Evolutionary conservation across 352 stramenopile species (phyloP), one percentile per base, ranked within the genome.

Genomic region (Phytophthora citrophthora): DNA sequence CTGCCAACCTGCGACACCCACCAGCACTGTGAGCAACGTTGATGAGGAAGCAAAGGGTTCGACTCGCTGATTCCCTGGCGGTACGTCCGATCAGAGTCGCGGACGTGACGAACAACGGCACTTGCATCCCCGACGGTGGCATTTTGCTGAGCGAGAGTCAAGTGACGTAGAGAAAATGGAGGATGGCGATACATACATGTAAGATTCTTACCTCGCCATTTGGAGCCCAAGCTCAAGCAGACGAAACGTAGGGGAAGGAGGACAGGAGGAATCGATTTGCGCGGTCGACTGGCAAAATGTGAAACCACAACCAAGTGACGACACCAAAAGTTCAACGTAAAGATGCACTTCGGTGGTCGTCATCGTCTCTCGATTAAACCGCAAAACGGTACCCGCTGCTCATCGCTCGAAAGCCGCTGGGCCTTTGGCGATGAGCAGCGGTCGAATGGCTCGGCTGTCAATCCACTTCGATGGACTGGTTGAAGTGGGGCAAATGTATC

Each of bases 321-420:
- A 39, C 56, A 45, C 13, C 39, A 59, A 40, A 51, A 64, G 56
- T 57, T 36, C 23, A 47, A 34, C 9, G 9, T 29, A 23, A 44
- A 52, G 49, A 31, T 47, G 57, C 38, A 64, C 54, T 54, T n/a
- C 61, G 61, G 61, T 69, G 61, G 54, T 69, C 61, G 61, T 65
- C 46, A 53, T 47, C 2, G 41, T 7, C 16, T 31, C 41, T 20
- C 16, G 18, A 29, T 47, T 34, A 34, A 34, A 34, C 8, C 10
- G 27, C 27, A 32, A 8, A 32, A 32, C 27, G 5, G 27, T 2
- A 32, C 27, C 29, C 9, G 29, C 29, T 34, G 29, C 29, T 34
- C 29, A 34, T 34, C 29, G 29, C 29, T 20, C 18, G 18, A 20
- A n/a, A 20, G 18, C 18, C 18, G 18, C 18, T 16, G 7, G n/a